Conservation (phyloP, 2,329 filamentous ascomycete genomes). For the Pleoardoris graminearum region DNA sequence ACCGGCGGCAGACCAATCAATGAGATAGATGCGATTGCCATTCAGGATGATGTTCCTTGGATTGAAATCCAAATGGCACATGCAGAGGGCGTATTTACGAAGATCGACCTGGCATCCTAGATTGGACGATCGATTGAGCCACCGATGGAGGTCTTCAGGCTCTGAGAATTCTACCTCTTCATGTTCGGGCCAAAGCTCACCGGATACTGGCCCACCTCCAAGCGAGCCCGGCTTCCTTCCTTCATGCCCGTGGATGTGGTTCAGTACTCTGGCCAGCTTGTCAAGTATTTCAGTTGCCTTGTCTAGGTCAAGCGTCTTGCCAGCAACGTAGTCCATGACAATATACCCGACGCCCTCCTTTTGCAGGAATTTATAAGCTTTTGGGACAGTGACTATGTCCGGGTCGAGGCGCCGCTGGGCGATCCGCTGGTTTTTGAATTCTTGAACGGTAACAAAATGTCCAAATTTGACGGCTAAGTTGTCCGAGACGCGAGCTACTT, state of each 20-base stretch:
- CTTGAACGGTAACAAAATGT: not conserved
- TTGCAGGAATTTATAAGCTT: constrained; percentile 8
- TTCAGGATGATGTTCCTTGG: not conserved
- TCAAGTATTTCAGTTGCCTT: not conserved
- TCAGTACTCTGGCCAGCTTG: not conserved
- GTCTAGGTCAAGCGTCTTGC: constrained; percentile 3
- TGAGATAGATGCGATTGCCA: not conserved
- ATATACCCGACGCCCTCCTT: constrained; percentile 8
- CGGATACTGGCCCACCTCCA: constrained; percentile 8
- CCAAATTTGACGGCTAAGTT: constrained; percentile 9
- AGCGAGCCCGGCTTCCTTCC: constrained; percentile 6
- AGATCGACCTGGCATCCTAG: not conserved
- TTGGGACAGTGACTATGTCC: constrained; percentile 6
- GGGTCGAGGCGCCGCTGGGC: constrained; percentile 6
- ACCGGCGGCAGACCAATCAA: not conserved
- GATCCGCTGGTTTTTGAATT: constrained; percentile 8
- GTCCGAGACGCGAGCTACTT: constrained; percentile 6
- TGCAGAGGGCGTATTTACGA: not conserved
- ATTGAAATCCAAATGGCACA: constrained; percentile 4
- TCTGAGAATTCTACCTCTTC: constrained; percentile 4
- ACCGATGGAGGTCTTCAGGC: constrained; percentile 1
- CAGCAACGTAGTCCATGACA: constrained; percentile 7
- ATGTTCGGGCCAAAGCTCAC: constrained; percentile 6
- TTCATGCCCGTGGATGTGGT: constrained; percentile 2
- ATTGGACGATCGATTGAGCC: constrained; percentile 1